phyloP scores from a whole-genome alignment of 169 alveolate species.

The Babesia microti region DNA sequence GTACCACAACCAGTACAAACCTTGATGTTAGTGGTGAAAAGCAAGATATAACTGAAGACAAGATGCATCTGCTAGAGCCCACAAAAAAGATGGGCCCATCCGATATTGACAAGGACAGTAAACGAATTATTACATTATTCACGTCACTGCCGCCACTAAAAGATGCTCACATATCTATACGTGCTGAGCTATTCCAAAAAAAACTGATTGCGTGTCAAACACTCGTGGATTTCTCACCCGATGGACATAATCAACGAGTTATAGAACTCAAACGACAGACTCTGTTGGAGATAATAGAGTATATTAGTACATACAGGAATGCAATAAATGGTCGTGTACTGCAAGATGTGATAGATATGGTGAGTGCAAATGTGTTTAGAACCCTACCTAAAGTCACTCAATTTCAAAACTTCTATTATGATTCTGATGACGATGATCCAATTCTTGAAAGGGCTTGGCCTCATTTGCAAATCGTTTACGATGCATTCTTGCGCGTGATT shows the following conservation, averaged over 20 bases:
- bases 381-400: slow-evolving; percentile 30
- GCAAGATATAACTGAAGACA: no score
- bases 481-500: slow-evolving; percentile 71
- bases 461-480: slow-evolving; percentile 70
- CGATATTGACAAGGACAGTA: no score
- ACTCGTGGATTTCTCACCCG: slow-evolving; percentile 53
- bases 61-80: no score
- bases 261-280: slow-evolving; percentile 74
- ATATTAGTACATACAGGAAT: slow-evolving; percentile 54
- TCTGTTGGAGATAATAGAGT: slow-evolving; percentile 74
- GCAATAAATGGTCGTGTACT: slow-evolving; percentile 57
- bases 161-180: slow-evolving; percentile 54
- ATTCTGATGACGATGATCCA: slow-evolving; percentile 77
- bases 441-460: slow-evolving; percentile 69
- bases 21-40: no score
- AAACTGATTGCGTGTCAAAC: slow-evolving; percentile 70
- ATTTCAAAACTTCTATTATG: slow-evolving; percentile 13
- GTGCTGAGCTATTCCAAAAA: slow-evolving; percentile 62
- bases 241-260: slow-evolving; percentile 35
- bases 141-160: slow-evolving; percentile 49
- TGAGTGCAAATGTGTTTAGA: slow-evolving; percentile 58
- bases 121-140: no score
- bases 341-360: slow-evolving; percentile 71
- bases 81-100: no score
- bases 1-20: no score